Evolutionary conservation across 2,329 filamentous ascomycete species (phyloP).

Genomic region (Bipolaris oryzae): DNA sequence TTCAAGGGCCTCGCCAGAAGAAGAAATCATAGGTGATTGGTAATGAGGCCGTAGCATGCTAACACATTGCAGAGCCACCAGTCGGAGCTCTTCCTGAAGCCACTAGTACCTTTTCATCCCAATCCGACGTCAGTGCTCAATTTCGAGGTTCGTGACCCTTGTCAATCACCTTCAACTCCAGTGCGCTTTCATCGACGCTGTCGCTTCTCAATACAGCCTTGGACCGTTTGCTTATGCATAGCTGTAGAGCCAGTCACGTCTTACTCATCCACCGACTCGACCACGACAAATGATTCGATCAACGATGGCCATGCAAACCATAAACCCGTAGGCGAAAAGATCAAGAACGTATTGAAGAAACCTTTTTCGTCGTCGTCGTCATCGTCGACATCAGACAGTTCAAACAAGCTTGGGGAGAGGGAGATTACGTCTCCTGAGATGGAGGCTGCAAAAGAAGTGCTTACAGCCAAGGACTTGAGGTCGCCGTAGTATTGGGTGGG

Average conservation of each 20-base stretch:
- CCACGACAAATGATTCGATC: background rate
- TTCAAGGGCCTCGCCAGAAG: background rate
- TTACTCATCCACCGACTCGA: background rate
- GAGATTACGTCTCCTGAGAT: constrained; percentile 9
- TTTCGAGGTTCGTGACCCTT: constrained; percentile 11
- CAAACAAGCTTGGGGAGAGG: constrained; percentile 3
- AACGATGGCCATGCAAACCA: background rate
- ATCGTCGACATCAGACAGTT: background rate
- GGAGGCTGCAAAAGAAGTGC: constrained; percentile 16
- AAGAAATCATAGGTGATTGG: background rate
- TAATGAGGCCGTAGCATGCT: background rate
- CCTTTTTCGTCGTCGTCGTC: background rate
- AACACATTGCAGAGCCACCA: constrained; percentile 8
- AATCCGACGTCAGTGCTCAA: constrained; percentile 4
- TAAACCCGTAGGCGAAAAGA: constrained; percentile 10
- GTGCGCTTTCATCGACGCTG: background rate
- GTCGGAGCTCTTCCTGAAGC: constrained; percentile 4
- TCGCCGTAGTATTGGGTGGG: background rate
- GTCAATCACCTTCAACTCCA: background rate
- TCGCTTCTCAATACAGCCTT: background rate
- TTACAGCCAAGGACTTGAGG: constrained; percentile 8
- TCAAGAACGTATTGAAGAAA: constrained; percentile 18
- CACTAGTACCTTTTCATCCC: background rate
- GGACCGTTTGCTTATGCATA: background rate
- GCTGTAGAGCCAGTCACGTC: constrained; percentile 8